These are phyloP conservation scores for Phytophthora litchii DNA, from an alignment of 352 stramenopile species.

Conservation along the genomic window DNA sequence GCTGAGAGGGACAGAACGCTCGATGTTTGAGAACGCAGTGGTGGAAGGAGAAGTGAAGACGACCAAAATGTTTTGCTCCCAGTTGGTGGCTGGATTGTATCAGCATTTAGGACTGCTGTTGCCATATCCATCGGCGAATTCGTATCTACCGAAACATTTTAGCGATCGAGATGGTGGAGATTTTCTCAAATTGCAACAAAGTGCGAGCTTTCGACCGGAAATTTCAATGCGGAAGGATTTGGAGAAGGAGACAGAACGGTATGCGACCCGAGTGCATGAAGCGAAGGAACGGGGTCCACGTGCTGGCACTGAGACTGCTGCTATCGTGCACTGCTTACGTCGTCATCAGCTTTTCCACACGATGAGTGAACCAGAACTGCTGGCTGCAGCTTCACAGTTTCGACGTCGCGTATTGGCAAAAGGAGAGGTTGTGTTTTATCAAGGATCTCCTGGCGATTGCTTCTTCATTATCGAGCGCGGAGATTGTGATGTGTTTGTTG, in stretches of 20 bases:
- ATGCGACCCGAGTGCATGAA: conserved; percentile 40
- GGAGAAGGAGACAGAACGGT: conserved; percentile 36
- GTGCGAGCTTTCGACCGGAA: conserved; percentile 70
- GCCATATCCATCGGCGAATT: conserved; percentile 84
- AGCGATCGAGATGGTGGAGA: conserved; percentile 50
- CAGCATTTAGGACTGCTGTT: conserved; percentile 80
- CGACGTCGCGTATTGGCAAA: conserved; percentile 55
- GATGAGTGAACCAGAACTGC: conserved; percentile 69
- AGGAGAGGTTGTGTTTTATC: conserved; percentile 87
- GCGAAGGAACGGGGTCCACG: conserved; percentile 36
- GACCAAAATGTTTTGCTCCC: conserved; percentile 84
- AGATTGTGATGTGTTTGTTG: conserved; percentile 84
- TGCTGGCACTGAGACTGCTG: conserved; percentile 37
- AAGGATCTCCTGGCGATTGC: conserved; percentile 72
- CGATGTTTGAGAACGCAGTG: conserved; percentile 84
- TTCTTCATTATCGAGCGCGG: conserved; percentile 86
- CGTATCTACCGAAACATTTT: conserved; percentile 90
- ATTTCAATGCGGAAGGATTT: conserved; percentile 64
- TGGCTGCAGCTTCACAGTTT: conserved; percentile 60
- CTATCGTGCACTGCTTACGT: conserved; percentile 71
- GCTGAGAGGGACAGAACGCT: conserved; percentile 69
- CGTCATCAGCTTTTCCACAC: conserved; percentile 86
- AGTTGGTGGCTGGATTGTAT: conserved; percentile 80
- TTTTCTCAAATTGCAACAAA: conserved; percentile 83
- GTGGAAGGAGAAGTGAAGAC: conserved; percentile 40